Evolutionary conservation across 257 asterid genomes (phyloP), one percentile per base, ranked within the genome.

Genomic region (Lycium ferocissimum): DNA sequence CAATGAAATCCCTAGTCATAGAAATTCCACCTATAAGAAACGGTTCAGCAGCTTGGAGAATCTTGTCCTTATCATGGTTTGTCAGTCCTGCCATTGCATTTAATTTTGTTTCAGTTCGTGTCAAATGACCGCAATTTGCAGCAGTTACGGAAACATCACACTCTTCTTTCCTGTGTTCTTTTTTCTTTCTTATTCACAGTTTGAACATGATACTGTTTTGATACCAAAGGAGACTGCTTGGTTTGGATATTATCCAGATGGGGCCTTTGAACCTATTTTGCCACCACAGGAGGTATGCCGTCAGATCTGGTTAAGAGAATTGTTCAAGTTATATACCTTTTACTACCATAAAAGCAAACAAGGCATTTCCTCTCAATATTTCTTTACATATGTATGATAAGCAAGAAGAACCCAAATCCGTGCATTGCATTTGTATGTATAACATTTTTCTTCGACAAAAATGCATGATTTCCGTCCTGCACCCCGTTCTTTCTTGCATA

Each of bases 241-340:
- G 99, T 96, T 96, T 81, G 99, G 98, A 83, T 96, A 93, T 87
- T 96, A 96, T 88, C 97, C 98, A 14, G 96, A 94, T 86, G 99
- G 99, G 56, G 92, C 90, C 62, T 96, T 96, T 85, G 75, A 66
- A 61, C 98, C 95, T 51, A 71, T 93, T 85, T 87, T 94, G 92
- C 87, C 94, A 26, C 93, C 98, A 4, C 90, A 93, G 87, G 88
- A 92, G 99, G 98, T 95, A 89, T 66, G 9, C n/a, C 17, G 57
- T 58, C 45, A 26, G 26, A 82, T 47, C 17, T 33, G 79, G 79
- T 65, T 2, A 57, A 62, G 45, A 62, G 38, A 38, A 81, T 3
- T 81, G 58, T 40, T 40, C 15, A 5, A 5, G 20, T 17, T 38
- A 5, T 81, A 22, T 43, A 81, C 43, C 43, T 61, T 26, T 43